Evolutionary conservation across 2,329 filamentous ascomycete species (phyloP).

Genomic region (Fusarium denticulatum): DNA sequence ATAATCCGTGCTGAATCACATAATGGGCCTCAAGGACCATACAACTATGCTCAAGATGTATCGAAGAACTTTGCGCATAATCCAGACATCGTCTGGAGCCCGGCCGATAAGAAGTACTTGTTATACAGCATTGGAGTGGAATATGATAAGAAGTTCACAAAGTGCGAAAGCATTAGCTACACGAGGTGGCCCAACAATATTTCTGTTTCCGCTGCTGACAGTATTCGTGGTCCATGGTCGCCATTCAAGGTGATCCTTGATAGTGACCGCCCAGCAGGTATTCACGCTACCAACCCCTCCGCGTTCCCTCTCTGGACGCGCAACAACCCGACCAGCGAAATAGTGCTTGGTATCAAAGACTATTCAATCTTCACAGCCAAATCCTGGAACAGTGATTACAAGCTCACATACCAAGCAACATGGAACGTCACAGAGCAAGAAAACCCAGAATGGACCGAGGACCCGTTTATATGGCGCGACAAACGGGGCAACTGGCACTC

Average conservation of each 20-base stretch:
- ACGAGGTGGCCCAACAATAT: conserved; percentile 37
- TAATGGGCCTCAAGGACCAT: conserved; percentile 56
- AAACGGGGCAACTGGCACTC: conserved; percentile 48
- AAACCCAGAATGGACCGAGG: conserved; percentile 40
- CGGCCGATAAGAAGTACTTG: conserved; percentile 55
- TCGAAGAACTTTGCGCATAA: conserved; percentile 58
- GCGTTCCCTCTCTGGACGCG: conserved; percentile 48
- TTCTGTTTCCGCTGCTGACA: conserved; percentile 36
- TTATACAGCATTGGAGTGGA: conserved; percentile 55
- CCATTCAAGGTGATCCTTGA: conserved; percentile 18
- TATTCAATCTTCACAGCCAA: conserved; percentile 19
- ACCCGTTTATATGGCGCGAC: conserved; percentile 49
- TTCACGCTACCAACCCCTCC: conserved; percentile 53
- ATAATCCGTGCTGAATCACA: conserved; percentile 57
- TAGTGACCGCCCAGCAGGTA: conserved; percentile 13
- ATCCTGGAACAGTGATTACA: background rate
- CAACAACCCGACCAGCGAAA: background rate
- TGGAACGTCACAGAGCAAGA: conserved; percentile 27
- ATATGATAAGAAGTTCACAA: background rate
- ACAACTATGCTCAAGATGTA: conserved; percentile 53
- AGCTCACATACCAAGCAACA: conserved; percentile 7
- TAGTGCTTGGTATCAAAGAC: conserved; percentile 19
- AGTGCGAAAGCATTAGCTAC: conserved; percentile 26
- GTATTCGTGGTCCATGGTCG: conserved; percentile 33
- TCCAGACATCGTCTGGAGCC: conserved; percentile 56